Evolutionary conservation across 139 green algal genomes (phyloP).

Genomic region (Zygnema circumcarinatum): DNA sequence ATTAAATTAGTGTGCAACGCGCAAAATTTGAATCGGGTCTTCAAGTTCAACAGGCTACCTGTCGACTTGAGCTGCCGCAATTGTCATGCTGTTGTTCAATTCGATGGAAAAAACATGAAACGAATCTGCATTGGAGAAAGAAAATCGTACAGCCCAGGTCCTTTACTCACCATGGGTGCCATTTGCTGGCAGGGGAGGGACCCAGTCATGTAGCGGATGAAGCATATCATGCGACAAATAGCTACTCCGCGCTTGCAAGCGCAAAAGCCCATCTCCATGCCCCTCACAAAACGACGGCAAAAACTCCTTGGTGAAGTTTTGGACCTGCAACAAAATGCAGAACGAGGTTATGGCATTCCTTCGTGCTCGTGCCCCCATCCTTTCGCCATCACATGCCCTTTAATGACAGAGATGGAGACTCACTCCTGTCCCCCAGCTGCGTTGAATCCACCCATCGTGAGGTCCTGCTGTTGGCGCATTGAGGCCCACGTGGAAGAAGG

Average conservation of each 20-base stretch:
- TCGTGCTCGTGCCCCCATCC: too few species aligned
- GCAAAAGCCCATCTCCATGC: constrained; percentile 67
- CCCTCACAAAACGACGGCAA: constrained; percentile 52
- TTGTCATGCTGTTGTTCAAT: too few species aligned
- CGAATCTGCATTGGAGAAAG: too few species aligned
- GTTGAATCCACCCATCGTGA: constrained; percentile 46
- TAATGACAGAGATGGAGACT: too few species aligned
- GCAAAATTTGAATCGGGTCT: too few species aligned
- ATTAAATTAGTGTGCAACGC: too few species aligned
- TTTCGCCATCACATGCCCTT: too few species aligned
- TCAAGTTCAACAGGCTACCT: too few species aligned
- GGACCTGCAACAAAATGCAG: constrained; percentile 48
- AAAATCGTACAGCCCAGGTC: too few species aligned
- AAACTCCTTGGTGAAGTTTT: constrained; percentile 67
- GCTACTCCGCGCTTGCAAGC: constrained; percentile 63
- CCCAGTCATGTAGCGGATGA: constrained; percentile 71
- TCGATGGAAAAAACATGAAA: too few species aligned
- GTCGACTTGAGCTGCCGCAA: too few species aligned
- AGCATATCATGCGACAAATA: constrained; percentile 52
- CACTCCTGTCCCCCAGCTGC: constrained; percentile 51
- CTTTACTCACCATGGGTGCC: constrained; percentile 17
- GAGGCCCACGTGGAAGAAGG: constrained; percentile 74
- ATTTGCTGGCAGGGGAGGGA: constrained; percentile 11
- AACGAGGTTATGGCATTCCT: too few species aligned
- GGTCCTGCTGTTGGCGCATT: constrained; percentile 62